A percentile compares a stretch with the other conserved stretches of the same genome.
Evolutionary conservation across 306 rosid species (phyloP).

Genomic region (Vachellia collinsii): DNA sequence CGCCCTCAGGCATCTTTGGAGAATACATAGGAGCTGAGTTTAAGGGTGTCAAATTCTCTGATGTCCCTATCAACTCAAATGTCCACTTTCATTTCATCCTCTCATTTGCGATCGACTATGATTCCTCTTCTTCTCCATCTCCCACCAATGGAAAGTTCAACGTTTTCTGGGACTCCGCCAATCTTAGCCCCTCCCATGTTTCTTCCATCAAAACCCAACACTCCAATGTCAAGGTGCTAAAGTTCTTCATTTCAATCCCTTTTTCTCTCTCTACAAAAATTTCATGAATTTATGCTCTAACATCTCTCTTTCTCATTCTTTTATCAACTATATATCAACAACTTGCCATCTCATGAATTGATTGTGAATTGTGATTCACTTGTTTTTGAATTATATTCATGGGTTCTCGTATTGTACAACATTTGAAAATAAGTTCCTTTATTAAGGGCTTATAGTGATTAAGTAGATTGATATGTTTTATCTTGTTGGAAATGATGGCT

Average conservation of each 20-base stretch:
- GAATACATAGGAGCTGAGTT: slow-evolving; percentile 89
- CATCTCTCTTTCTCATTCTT: background rate
- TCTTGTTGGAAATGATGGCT: background rate
- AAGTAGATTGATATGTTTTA: background rate
- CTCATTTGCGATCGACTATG: slow-evolving; percentile 79
- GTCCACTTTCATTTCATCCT: slow-evolving; percentile 78
- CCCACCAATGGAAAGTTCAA: slow-evolving; percentile 74
- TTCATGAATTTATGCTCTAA: background rate
- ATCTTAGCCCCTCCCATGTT: slow-evolving; percentile 74
- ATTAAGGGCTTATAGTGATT: background rate
- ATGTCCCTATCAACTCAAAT: slow-evolving; percentile 65
- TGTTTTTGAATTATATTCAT: too few relatives aligned
- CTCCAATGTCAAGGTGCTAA: slow-evolving; percentile 60
- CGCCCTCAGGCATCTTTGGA: slow-evolving; percentile 45
- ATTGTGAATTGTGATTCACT: background rate
- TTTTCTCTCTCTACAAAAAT: background rate
- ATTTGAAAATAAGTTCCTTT: background rate
- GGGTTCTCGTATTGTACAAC: background rate
- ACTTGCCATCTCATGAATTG: background rate
- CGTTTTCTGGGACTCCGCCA: slow-evolving; percentile 65
- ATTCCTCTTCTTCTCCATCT: slow-evolving; percentile 55
- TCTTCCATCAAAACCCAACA: slow-evolving; percentile 53
- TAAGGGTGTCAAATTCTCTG: slow-evolving; percentile 60
- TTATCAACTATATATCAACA: background rate
- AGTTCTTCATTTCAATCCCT: background rate